A percentile compares a stretch with the other conserved stretches of the same genome.
These are phyloP conservation scores for Kodamaea nitidulidarum DNA, from an alignment of 805 yeast genomes.

Conservation along the genomic window DNA sequence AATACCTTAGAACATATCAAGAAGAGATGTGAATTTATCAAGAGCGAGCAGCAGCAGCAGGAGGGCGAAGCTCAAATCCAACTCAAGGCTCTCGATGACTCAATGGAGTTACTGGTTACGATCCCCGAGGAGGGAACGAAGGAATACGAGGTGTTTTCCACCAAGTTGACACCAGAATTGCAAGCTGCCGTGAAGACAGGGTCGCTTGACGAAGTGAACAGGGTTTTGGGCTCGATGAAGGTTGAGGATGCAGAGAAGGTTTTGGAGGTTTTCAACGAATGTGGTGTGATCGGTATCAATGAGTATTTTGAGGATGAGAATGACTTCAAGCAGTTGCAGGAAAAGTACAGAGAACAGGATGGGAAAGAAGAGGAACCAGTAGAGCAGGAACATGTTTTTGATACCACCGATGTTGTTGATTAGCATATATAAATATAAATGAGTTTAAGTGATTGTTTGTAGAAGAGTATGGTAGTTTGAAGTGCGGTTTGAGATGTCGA, in stretches of 20 bases:
- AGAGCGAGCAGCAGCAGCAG: conserved; percentile 41
- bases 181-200: conserved; percentile 72
- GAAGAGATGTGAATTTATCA: conserved; percentile 65
- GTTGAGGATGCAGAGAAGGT: conserved; percentile 77
- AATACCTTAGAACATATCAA: conserved; percentile 73
- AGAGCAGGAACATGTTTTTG: conserved; percentile 11
- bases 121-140: conserved; percentile 58
- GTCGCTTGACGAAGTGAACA: conserved; percentile 73
- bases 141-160: conserved; percentile 52
- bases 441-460: background rate
- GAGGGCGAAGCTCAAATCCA: conserved; percentile 79
- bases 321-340: conserved; percentile 54
- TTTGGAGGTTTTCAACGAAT: conserved; percentile 69
- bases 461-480: too few species aligned
- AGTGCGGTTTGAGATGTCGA: too few species aligned
- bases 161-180: conserved; percentile 56
- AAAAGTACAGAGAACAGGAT: conserved; percentile 40
- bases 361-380: conserved; percentile 11
- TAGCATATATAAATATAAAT: conserved; percentile 3
- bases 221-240: conserved; percentile 68
- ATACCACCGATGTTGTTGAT: conserved; percentile 15
- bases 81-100: conserved; percentile 81
- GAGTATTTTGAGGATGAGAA: conserved; percentile 70
- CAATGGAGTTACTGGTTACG: conserved; percentile 65
- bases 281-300: conserved; percentile 79